phyloP scores from a whole-genome alignment of 352 stramenopile genomes.

The Globisporangium polare region DNA sequence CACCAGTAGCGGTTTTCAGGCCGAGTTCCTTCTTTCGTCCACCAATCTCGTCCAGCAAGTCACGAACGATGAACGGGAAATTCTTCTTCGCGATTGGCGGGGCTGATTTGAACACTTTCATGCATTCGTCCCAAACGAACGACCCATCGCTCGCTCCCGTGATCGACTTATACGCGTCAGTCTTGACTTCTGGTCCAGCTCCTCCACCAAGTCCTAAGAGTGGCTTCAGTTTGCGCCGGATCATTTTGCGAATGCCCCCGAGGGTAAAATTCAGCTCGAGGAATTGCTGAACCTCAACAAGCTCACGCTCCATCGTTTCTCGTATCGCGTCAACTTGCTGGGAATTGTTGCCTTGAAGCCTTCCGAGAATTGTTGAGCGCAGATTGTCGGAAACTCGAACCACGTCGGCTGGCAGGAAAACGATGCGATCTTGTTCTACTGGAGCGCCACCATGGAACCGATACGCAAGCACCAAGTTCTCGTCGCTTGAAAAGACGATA shows the following conservation, averaged over 20 bases:
- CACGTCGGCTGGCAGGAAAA: conserved; percentile 42
- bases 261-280: conserved; percentile 25
- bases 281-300: conserved; percentile 32
- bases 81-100: conserved; percentile 20
- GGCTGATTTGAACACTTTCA: conserved; percentile 28
- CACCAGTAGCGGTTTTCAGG: conserved; percentile 8
- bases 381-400: conserved; percentile 40
- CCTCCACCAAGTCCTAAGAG: conserved; percentile 4
- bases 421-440: conserved; percentile 25
- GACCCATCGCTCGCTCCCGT: conserved; percentile 19
- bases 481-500: conserved; percentile 10
- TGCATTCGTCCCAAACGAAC: conserved; percentile 48
- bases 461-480: conserved; percentile 31
- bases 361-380: conserved; percentile 43
- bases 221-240: conserved; percentile 21
- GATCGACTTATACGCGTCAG: conserved; percentile 26
- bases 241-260: conserved; percentile 19
- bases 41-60: conserved; percentile 49
- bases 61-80: conserved; percentile 45
- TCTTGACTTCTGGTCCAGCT: conserved; percentile 21
- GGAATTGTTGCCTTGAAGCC: conserved; percentile 41
- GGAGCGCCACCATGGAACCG: conserved; percentile 27
- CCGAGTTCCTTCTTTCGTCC: conserved; percentile 29
- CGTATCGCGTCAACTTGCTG: conserved; percentile 25
- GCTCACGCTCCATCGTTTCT: conserved; percentile 29